Base-by-base conservation (phyloP, 1,284 basidiomycete genomes). In the Tilletia indica region DNA sequence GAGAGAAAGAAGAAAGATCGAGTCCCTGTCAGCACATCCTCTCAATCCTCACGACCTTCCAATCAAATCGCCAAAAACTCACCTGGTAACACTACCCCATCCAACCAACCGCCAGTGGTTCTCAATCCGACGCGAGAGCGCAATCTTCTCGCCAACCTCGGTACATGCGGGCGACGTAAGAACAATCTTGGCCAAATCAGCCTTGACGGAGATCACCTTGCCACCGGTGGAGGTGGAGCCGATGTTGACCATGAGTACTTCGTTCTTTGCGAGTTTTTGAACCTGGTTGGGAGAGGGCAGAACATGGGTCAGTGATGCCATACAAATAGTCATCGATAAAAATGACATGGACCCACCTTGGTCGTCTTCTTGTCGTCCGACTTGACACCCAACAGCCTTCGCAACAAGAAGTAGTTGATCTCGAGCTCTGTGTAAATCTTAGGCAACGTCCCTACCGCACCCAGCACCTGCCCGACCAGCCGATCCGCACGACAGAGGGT, bases 301-400 rank as follows among this genome's bases (percentile, higher is more conserved):
- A 31, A 31, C 25, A 31, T 31, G 25, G 25, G 25, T 31, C 25
- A 31, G 25, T 31, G 25, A 31, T 31, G 25, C 25, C 25, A 31
- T 31, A 31, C 25, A 31, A 31, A 31, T 31, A 31, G 25, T 31
- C 25, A 31, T 31, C 25, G 25, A 31, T 31, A 31, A 31, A 2
- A 31, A 31, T 31, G 25, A 31, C 25, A 31, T 31, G 25, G 25
- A 31, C 25, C 25, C 31, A 87, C 87, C 85, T 94, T 98, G 67
- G 96, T 97, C 85, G 96, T 93, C 86, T 98, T 98, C 87, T 95
- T 96, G 87, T 97, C 96, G 85, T 97, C 95, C 38, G 93, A 94
- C 86, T 96, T 95, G 78, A 98, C 97, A 86, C 96, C 96, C n/a
- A 99, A 89, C 73, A 99, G 86, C 76, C 97, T 90, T 76, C 97